Base-by-base conservation (phyloP, 2,329 filamentous ascomycete species). In the Curvularia sp. region DNA sequence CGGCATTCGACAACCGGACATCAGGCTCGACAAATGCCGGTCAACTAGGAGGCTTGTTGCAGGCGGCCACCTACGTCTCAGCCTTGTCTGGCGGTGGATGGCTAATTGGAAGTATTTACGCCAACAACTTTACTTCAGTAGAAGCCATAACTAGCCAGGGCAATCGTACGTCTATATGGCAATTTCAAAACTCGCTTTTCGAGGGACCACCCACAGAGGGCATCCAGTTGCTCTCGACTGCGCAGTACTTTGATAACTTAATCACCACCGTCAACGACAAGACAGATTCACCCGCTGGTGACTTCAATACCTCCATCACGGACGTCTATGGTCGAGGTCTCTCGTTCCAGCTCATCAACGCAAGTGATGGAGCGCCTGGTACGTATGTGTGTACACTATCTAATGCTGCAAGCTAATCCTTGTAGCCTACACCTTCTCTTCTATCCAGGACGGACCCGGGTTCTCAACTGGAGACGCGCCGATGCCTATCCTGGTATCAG, bases 251-350 rank as follows among this genome's bases (percentile, higher is more conserved):
- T 70, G 77, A 77, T 3, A 80, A 87, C 27, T 76, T 94, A 15
- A 71, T 79, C 5, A 76, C 84, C 10, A 80, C 85, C 13, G 89
- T 93, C 1, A 64, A 80, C 0, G 80, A 74, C 3, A 95, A 94
- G 78, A 68, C 72, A 1, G 75, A 88, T 57, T 89, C 88, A 15
- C 86, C 87, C 0, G 65, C 65, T 8, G 93, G 83, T 71, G 36
- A 55, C 0, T 94, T 84, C 76, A 73, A 77, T 23, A 86, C 85
- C 3, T 90, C 91, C 8, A 83, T 97, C 56, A 97, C 93, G 0
- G 93, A 97, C 79, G 92, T 92, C 76, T 96, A 93, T 81, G 91
- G 91, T 27, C 89, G 93, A 57, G 91, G 91, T 46, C 83, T 97
- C n/a, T 89, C 89, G 1, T 96, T 90, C 77, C 93, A 97, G 78